Conservation (phyloP, 306 rosid species). For the Prunus kanzakura region DNA sequence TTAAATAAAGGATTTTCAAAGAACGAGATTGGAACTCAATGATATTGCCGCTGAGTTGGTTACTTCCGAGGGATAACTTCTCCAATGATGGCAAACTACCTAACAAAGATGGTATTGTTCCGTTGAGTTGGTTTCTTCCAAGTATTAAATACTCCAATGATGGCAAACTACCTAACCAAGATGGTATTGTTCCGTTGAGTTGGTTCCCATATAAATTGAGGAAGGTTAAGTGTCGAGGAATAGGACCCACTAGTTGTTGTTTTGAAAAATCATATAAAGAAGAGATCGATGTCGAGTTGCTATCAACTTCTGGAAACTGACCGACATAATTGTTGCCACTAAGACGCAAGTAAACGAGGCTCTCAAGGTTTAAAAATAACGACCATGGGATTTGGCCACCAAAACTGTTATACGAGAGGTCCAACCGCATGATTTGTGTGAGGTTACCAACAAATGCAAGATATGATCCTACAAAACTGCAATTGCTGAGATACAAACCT, state of each 20-base stretch:
- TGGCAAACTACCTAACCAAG: slow-evolving; percentile 16
- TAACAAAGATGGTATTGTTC: too few relatives aligned
- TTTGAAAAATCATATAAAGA: neutral
- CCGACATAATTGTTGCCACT: neutral
- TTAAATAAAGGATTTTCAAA: fast-evolving
- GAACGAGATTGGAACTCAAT: neutral
- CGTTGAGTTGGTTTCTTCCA: too few relatives aligned
- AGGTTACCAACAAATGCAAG: neutral
- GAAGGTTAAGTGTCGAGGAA: neutral
- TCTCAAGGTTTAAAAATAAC: neutral
- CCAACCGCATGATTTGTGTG: neutral
- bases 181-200: slow-evolving; percentile 16
- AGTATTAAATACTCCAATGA: neutral
- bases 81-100: too few relatives aligned
- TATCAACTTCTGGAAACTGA: neutral
- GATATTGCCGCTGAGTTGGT: slow-evolving; percentile 1
- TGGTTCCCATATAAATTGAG: neutral
- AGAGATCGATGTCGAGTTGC: neutral
- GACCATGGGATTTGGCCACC: neutral
- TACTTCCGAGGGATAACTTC: fast-evolving
- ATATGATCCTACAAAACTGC: neutral
- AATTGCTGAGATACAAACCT: neutral
- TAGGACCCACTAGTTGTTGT: neutral
- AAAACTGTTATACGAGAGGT: neutral
- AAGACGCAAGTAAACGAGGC: neutral